These are phyloP conservation scores for Metschnikowia cerradonensis DNA, from an alignment of 805 yeast genomes.

Conservation along the genomic window DNA sequence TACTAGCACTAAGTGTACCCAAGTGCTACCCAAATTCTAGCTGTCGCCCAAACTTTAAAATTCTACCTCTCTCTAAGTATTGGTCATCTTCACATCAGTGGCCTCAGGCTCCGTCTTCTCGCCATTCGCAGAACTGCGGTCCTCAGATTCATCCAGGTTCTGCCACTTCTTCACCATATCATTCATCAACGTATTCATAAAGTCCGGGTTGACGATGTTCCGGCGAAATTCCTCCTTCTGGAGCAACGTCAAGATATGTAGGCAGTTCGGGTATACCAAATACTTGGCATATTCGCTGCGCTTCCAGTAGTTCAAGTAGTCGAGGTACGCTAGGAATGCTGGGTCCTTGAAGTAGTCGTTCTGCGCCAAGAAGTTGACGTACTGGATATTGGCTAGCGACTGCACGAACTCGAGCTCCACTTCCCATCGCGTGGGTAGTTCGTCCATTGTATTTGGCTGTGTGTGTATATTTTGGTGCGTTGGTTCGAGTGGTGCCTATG, in stretches of 20 bases:
- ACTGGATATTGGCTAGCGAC: constrained; percentile 84
- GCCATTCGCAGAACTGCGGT: not conserved
- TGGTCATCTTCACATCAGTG: not conserved
- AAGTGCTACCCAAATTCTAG: too few species aligned
- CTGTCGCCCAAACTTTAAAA: too few species aligned
- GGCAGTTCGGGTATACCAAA: constrained; percentile 82
- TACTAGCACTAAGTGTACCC: too few species aligned
- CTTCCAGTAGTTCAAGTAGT: constrained; percentile 85
- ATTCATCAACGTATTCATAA: constrained; percentile 57
- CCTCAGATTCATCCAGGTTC: constrained; percentile 4
- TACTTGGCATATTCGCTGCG: constrained; percentile 64
- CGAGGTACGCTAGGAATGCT: constrained; percentile 68
- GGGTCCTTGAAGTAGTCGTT: constrained; percentile 69
- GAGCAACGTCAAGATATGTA: constrained; percentile 69
- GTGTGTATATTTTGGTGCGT: too few species aligned
- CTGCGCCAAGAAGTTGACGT: constrained; percentile 82
- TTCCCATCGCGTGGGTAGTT: constrained; percentile 79
- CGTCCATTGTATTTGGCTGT: constrained; percentile 10
- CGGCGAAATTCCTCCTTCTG: constrained; percentile 50
- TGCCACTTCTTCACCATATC: constrained; percentile 77
- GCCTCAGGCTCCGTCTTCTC: not conserved
- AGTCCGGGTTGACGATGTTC: constrained; percentile 53
- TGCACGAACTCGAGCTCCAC: constrained; percentile 92
- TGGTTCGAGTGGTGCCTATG: too few species aligned
- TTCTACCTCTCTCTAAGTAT: too few species aligned